Conservation (phyloP, 2,329 filamentous ascomycete species). For the Phaeosphaeriaceae sp. region DNA sequence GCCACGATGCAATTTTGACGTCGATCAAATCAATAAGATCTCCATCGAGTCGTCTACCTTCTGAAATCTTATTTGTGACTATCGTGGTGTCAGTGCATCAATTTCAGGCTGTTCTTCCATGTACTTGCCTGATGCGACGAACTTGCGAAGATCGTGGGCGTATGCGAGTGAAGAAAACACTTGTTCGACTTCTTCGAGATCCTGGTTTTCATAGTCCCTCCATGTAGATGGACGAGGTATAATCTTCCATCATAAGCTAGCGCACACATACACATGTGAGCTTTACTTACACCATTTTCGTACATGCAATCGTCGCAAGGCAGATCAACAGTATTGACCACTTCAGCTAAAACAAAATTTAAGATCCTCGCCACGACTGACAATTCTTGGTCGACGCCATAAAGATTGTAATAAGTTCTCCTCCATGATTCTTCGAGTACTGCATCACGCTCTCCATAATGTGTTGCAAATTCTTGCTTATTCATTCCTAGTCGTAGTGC, state of each 20-base stretch:
- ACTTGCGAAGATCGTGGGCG: background rate
- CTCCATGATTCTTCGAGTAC: conserved; percentile 82
- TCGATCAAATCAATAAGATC: conserved; percentile 73
- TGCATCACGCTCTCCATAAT: conserved; percentile 67
- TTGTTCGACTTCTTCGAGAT: background rate
- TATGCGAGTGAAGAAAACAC: conserved; percentile 50
- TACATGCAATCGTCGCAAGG: conserved; percentile 83
- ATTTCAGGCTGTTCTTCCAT: conserved; percentile 25
- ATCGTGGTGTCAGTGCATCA: background rate
- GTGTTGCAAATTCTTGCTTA: conserved; percentile 67
- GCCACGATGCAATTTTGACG: conserved; percentile 73
- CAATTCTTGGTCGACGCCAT: conserved; percentile 78
- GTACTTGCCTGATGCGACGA: background rate
- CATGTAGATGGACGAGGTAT: conserved; percentile 57
- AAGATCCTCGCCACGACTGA: conserved; percentile 72
- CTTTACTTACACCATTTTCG: conserved; percentile 34
- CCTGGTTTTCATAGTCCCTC: conserved; percentile 63
- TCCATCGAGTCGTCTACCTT: conserved; percentile 22
- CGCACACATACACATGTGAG: background rate
- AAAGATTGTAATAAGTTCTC: conserved; percentile 86
- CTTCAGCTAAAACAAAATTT: conserved; percentile 71
- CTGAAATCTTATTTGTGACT: background rate
- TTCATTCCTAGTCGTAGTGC: conserved; percentile 80
- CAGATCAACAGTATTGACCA: conserved; percentile 70
- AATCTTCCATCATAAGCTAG: conserved; percentile 19